These are phyloP conservation scores for Arthrobotrys entomopaga DNA, from an alignment of 2,329 filamentous ascomycete genomes.

Conservation along the genomic window DNA sequence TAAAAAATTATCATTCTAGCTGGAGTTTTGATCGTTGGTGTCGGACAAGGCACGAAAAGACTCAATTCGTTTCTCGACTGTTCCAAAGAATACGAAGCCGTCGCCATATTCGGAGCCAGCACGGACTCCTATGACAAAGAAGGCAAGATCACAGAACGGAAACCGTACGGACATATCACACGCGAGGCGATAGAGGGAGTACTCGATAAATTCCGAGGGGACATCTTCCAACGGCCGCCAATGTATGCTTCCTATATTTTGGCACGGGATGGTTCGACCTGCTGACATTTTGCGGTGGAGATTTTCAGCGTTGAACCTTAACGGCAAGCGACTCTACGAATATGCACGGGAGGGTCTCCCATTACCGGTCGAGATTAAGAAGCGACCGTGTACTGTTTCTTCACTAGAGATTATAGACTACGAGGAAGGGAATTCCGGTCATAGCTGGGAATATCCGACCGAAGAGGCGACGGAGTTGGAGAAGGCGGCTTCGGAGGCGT, in stretches of 20 bases:
- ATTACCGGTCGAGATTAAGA: constrained; percentile 84
- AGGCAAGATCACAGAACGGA: constrained; percentile 81
- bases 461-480: constrained; percentile 80
- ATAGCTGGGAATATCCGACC: constrained; percentile 74
- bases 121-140: constrained; percentile 92
- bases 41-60: constrained; percentile 87
- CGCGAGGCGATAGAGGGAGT: constrained; percentile 79
- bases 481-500: constrained; percentile 59
- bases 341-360: constrained; percentile 90
- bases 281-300: constrained; percentile 22
- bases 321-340: constrained; percentile 94
- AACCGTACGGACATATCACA: constrained; percentile 82
- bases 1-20: constrained; percentile 61
- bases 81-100: constrained; percentile 91
- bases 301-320: constrained; percentile 90
- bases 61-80: constrained; percentile 82
- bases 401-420: constrained; percentile 86
- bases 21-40: constrained; percentile 86
- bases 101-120: constrained; percentile 87
- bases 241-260: constrained; percentile 63
- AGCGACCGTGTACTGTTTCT: constrained; percentile 79
- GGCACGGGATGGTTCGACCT: background rate
- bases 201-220: constrained; percentile 78
- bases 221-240: constrained; percentile 87
- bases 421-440: constrained; percentile 82